Evolutionary conservation across 495 filamentous ascomycete species (phyloP).

Genomic region (Schizothecium vesticola): DNA sequence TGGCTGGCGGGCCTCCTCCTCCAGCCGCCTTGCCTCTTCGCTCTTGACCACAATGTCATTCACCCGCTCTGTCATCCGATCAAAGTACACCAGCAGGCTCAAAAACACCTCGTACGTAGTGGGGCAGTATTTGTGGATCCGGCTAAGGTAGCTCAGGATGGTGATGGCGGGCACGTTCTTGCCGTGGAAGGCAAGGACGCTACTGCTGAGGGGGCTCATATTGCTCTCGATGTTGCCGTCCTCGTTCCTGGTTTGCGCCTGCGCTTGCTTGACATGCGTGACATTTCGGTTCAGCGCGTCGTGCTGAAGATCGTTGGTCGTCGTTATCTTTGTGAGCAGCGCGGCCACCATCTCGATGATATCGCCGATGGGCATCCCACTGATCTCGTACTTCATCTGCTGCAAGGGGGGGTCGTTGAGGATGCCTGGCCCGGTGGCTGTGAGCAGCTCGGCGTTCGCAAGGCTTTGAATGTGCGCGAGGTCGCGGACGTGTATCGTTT

Average conservation of each 20-base stretch:
- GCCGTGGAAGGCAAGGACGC: constrained; percentile 96
- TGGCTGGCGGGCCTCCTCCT: constrained; percentile 17
- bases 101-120: constrained; percentile 98
- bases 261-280: constrained; percentile 42
- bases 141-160: constrained; percentile 89
- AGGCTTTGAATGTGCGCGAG: constrained; percentile 87
- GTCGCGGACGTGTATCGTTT: constrained; percentile 68
- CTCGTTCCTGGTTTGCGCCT: constrained; percentile 34
- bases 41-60: constrained; percentile 56
- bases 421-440: constrained; percentile 40
- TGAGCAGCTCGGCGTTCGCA: constrained; percentile 64
- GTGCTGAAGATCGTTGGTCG: constrained; percentile 91
- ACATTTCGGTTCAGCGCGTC: constrained; percentile 54
- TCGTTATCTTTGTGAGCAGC: constrained; percentile 96
- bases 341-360: constrained; percentile 99
- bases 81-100: constrained; percentile 93
- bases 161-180: constrained; percentile 98
- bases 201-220: constrained; percentile 74
- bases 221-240: constrained; percentile 56
- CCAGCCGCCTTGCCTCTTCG: constrained; percentile 32
- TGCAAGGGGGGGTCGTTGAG: constrained; percentile 46
- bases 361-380: constrained; percentile 92
- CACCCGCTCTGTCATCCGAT: constrained; percentile 95
- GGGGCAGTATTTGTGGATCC: constrained; percentile 98
- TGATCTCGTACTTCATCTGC: constrained; percentile 81